phyloP scores from a whole-genome alignment of 2,329 filamentous ascomycete genomes.

The Grosmannia huntii region DNA sequence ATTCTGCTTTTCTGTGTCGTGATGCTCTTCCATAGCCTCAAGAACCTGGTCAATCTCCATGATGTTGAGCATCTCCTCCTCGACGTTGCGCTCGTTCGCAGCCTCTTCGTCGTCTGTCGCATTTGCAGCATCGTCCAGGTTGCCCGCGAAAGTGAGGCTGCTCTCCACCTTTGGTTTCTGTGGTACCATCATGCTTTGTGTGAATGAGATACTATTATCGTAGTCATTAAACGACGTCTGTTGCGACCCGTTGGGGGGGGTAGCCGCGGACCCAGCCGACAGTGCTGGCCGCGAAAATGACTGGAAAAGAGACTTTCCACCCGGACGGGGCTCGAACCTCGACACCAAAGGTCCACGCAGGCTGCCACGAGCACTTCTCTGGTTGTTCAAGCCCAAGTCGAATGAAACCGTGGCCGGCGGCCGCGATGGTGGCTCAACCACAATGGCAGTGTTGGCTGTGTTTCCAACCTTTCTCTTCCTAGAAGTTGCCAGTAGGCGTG shows the following conservation, averaged over 20 bases:
- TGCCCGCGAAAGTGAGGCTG: slow-evolving; percentile 37
- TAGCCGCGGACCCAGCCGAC: not conserved
- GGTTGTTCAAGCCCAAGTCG: slow-evolving; percentile 35
- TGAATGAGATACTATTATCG: slow-evolving; percentile 16
- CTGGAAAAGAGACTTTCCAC: slow-evolving; percentile 7
- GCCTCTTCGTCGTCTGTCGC: slow-evolving; percentile 33
- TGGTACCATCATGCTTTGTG: slow-evolving; percentile 14
- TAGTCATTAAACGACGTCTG: slow-evolving; percentile 11
- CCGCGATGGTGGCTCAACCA: slow-evolving; percentile 36
- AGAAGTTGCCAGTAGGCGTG: slow-evolving; percentile 19
- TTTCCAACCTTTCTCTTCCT: slow-evolving; percentile 25
- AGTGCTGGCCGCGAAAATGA: not conserved
- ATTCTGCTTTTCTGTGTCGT: slow-evolving; percentile 25
- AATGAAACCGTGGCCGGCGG: slow-evolving; percentile 30
- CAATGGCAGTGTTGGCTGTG: slow-evolving; percentile 35
- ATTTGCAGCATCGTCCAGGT: slow-evolving; percentile 40
- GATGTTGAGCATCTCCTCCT: slow-evolving; percentile 50
- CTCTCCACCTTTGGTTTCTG: slow-evolving; percentile 6
- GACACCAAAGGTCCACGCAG: slow-evolving; percentile 15
- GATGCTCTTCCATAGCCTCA: slow-evolving; percentile 38
- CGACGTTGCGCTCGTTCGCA: slow-evolving; percentile 36
- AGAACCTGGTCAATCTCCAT: slow-evolving; percentile 52
- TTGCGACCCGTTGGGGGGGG: not conserved
- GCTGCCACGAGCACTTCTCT: slow-evolving; percentile 13
- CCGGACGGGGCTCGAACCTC: not conserved